phyloP scores from a whole-genome alignment of 1,284 basidiomycete genomes.

The Cronartium ribicola region DNA sequence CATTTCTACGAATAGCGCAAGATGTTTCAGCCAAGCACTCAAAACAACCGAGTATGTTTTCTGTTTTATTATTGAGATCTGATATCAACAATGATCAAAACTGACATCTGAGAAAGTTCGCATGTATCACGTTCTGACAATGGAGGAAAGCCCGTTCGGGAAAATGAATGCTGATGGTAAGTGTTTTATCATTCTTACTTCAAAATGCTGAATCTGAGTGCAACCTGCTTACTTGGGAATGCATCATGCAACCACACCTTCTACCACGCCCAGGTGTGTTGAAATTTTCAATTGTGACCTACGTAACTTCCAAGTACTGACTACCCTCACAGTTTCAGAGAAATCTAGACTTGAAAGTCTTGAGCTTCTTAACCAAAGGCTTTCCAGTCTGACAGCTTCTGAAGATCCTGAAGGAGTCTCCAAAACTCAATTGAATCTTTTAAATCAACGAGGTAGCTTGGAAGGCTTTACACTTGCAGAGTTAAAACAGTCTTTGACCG shows the following conservation, averaged over 20 bases:
- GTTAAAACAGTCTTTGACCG: neutral
- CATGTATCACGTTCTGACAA: neutral
- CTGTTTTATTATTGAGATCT: too few relatives aligned
- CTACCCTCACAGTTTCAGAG: neutral
- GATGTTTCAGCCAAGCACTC: too few relatives aligned
- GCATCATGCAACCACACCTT: too few relatives aligned
- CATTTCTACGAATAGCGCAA: too few relatives aligned
- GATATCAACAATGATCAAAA: neutral
- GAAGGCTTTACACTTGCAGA: neutral
- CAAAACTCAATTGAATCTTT: neutral
- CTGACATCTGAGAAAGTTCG: neutral
- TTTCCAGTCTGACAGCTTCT: neutral
- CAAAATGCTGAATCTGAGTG: too few relatives aligned
- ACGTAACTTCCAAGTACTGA: neutral
- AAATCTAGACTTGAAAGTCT: neutral
- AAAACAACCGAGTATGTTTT: too few relatives aligned
- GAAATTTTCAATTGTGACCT: too few relatives aligned
- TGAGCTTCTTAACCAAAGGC: neutral
- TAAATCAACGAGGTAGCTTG: neutral
- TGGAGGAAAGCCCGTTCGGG: neutral
- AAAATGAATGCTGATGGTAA: neutral
- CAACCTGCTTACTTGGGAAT: too few relatives aligned
- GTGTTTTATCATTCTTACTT: neutral
- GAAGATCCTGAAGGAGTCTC: slow-evolving; percentile 1
- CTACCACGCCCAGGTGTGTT: too few relatives aligned